Evolutionary conservation across 441 rosid species (phyloP), one percentile per base, ranked within the genome.

Genomic region (Omphalea diandra): DNA sequence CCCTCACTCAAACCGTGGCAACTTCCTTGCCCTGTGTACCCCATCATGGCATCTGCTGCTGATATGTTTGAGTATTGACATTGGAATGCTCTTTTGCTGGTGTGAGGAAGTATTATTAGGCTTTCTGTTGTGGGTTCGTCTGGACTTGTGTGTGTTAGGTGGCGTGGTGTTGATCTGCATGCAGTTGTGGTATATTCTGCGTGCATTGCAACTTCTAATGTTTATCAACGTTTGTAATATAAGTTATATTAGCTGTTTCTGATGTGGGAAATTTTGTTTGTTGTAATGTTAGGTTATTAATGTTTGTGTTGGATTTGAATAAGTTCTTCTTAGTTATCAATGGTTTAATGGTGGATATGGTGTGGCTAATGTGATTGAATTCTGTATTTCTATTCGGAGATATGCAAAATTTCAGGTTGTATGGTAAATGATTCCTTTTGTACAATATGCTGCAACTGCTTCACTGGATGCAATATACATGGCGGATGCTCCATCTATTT

Each of bases 1-100:
- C 69, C 85, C 36, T 50, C 80, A 59, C 67, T 79, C 79, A 68
- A 82, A 43, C 96, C 96, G 0, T 89, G 91, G 96, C 90, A 84
- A 74, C 75, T 79, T 44, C 85, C 89, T 49, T 83, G 81, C 31
- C 81, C 90, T 0, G 60, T 63, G 63, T 91, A 80, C 69, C 91
- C 95, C 2, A 79, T 90, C 44, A 75, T 55, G 74, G 83, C 93
- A 3, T 79, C 91, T 65, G 86, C 91, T 65, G 86, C 82, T 29
- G 86, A 93, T 70, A 71, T 79, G 79, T 80, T 84, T 43, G 72
- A 81, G 67, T 81, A 32, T 72, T 82, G 80, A 83, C 27, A 20
- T 2, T 47, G n/a, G n/a, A n/a, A n/a, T n/a, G n/a, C n/a, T n/a
- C n/a, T 20, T 46, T 35, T 38, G 0, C n/a, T 53, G 26, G 4